Conservation (phyloP, 1,284 basidiomycete genomes). For the Leccinum insigne region DNA sequence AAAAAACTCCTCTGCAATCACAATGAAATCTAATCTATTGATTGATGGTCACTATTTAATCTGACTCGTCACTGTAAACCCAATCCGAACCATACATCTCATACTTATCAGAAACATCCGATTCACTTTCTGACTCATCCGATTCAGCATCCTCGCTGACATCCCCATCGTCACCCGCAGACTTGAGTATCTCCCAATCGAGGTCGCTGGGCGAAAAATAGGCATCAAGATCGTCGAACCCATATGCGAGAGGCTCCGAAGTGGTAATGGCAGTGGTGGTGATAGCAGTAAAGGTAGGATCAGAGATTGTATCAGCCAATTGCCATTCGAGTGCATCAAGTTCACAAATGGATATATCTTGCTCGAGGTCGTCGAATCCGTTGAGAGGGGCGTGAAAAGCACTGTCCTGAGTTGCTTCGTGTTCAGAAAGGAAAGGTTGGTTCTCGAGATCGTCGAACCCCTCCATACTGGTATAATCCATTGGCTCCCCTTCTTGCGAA, state of each 20-base stretch:
- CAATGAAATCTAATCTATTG: too few relatives aligned
- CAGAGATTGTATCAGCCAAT: not conserved
- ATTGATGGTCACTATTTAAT: too few relatives aligned
- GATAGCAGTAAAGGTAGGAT: not conserved
- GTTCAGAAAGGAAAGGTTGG: not conserved
- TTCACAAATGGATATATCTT: not conserved
- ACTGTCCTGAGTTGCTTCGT: not conserved
- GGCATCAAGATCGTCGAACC: not conserved
- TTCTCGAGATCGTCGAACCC: not conserved
- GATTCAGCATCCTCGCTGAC: not conserved
- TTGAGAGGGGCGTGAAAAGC: not conserved
- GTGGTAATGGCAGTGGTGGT: not conserved
- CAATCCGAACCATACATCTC: not conserved
- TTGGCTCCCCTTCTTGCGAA: not conserved
- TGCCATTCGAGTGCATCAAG: not conserved
- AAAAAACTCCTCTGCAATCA: too few relatives aligned
- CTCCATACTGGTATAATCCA: not conserved
- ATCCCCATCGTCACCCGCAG: not conserved
- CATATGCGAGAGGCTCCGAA: not conserved
- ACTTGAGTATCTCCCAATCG: not conserved
- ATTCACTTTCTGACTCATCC: not conserved
- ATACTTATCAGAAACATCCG: not conserved
- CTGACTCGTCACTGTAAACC: not conserved
- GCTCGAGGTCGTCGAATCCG: not conserved
- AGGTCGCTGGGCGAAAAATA: not conserved